Conservation (phyloP, 306 rosid species). For the Quercus robur region DNA sequence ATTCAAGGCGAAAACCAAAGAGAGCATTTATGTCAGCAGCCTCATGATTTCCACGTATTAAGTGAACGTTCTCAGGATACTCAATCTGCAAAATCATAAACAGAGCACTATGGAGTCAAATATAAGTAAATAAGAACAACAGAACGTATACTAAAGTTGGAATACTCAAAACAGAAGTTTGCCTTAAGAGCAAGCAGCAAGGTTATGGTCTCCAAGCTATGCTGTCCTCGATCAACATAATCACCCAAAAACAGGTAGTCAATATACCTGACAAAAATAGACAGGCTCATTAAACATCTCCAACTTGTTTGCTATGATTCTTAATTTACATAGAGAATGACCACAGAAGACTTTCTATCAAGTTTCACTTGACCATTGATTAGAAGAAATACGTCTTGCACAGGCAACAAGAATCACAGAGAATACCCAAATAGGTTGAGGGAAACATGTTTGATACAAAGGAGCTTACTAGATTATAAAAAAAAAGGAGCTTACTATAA, state of each 20-base stretch:
- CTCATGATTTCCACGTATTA: constrained; percentile 99
- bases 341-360: background rate
- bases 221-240: constrained; percentile 99
- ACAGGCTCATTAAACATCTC: constrained; percentile 20
- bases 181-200: constrained; percentile 98
- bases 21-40: constrained; percentile 99
- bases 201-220: constrained; percentile 98
- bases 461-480: background rate
- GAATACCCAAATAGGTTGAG: background rate
- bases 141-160: constrained; percentile 16
- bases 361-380: constrained; percentile 16
- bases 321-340: constrained; percentile 15
- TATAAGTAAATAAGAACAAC: constrained; percentile 13
- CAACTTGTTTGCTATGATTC: background rate
- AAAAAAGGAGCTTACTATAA: background rate
- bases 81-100: constrained; percentile 73
- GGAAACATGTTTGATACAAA: background rate
- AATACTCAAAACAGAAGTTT: constrained; percentile 27
- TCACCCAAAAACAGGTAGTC: constrained; percentile 99
- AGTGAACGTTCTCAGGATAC: constrained; percentile 93
- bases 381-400: constrained; percentile 17
- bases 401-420: constrained; percentile 17
- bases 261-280: constrained; percentile 65
- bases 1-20: constrained; percentile 97
- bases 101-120: constrained; percentile 15